These are phyloP conservation scores for Gracilariopsis chorda DNA, from an alignment of 23 red algal species.

Conservation along the genomic window DNA sequence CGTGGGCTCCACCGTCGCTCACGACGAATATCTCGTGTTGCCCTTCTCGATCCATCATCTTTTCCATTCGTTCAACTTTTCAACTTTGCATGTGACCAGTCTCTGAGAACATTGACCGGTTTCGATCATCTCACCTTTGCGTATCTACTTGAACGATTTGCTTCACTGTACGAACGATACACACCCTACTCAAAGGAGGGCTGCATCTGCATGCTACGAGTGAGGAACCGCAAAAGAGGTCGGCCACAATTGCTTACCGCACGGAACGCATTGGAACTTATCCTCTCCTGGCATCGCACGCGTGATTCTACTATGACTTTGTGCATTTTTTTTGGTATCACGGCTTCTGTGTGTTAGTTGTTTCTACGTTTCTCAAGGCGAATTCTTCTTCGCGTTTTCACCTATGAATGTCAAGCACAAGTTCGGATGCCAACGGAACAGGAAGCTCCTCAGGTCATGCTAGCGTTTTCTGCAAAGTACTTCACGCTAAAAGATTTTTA, in stretches of 20 bases:
- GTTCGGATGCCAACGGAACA: not conserved
- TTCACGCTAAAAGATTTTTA: not conserved
- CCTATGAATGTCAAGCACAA: not conserved
- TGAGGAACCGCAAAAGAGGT: not conserved
- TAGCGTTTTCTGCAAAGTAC: not conserved
- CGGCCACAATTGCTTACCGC: not conserved
- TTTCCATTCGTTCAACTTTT: too few relatives aligned
- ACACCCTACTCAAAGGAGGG: constrained; percentile 9
- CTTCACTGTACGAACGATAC: too few relatives aligned
- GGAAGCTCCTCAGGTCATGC: not conserved
- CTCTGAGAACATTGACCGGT: too few relatives aligned
- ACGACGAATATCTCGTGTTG: too few relatives aligned
- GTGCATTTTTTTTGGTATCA: not conserved
- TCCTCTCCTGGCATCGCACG: constrained; percentile 22
- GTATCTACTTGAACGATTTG: too few relatives aligned
- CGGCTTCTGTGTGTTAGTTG: not conserved
- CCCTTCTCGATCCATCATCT: too few relatives aligned
- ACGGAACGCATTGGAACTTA: not conserved
- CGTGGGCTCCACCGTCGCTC: too few relatives aligned
- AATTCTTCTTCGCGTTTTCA: not conserved
- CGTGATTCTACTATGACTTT: constrained; percentile 10
- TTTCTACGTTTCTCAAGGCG: constrained; percentile 17
- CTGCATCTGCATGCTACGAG: not conserved
- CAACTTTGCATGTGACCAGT: too few relatives aligned
- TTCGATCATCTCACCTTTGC: too few relatives aligned